A percentile compares a stretch with the other conserved stretches of the same genome.
Conservation (phyloP, 805 yeast genomes). For the Metschnikowia shivogae region DNA sequence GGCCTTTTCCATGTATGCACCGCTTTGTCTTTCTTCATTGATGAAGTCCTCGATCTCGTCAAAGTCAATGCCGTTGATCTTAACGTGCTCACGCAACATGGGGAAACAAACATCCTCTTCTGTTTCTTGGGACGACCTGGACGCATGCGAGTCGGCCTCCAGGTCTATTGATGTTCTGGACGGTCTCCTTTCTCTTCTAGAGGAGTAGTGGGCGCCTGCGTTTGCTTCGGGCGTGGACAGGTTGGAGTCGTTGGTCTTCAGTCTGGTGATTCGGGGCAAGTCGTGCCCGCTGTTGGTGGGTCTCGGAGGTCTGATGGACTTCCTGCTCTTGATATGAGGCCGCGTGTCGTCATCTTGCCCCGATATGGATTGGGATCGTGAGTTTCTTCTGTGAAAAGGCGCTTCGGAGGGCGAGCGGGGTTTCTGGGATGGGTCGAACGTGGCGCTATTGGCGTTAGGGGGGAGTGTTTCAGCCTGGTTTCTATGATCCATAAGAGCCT, state of each 20-base stretch:
- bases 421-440: not conserved
- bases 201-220: conserved; percentile 13
- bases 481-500: conserved; percentile 39
- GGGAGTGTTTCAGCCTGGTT: conserved; percentile 35
- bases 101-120: conserved; percentile 99
- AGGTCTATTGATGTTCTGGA: conserved; percentile 46
- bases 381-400: conserved; percentile 19
- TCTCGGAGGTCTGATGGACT: conserved; percentile 10
- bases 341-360: conserved; percentile 29
- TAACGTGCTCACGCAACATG: conserved; percentile 60
- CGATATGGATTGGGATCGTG: conserved; percentile 39
- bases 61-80: conserved; percentile 79
- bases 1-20: conserved; percentile 15
- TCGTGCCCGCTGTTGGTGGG: conserved; percentile 21
- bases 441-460: conserved; percentile 5
- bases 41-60: conserved; percentile 85
- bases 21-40: conserved; percentile 53
- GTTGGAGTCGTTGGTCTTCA: conserved; percentile 18
- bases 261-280: conserved; percentile 27
- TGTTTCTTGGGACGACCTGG: conserved; percentile 80
- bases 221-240: conserved; percentile 8
- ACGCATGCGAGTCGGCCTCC: conserved; percentile 68
- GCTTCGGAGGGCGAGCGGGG: conserved; percentile 10
- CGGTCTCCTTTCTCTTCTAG: conserved; percentile 30
- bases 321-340: conserved; percentile 8